These are phyloP conservation scores for Cyberlindnera bimundalis DNA, from an alignment of 805 yeast genomes.

Conservation along the genomic window DNA sequence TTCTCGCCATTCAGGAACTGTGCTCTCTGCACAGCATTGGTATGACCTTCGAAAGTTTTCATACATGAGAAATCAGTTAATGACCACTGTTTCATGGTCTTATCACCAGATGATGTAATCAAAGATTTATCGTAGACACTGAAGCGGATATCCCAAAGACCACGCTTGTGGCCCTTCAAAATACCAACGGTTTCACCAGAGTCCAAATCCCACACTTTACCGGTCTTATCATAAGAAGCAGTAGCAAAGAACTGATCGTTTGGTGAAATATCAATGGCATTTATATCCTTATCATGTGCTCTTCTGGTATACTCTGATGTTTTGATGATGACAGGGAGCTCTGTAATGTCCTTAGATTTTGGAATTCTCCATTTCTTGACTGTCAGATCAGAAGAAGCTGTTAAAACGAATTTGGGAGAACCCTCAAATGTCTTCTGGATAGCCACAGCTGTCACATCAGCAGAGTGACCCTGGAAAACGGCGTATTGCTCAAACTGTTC, in stretches of 20 bases:
- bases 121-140: constrained; percentile 74
- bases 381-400: constrained; percentile 88
- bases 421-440: constrained; percentile 43
- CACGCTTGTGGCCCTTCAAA: constrained; percentile 87
- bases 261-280: constrained; percentile 85
- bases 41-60: constrained; percentile 89
- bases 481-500: constrained; percentile 47
- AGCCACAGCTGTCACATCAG: constrained; percentile 79
- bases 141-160: constrained; percentile 88
- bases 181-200: constrained; percentile 87
- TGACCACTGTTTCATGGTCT: constrained; percentile 87
- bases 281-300: constrained; percentile 96
- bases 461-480: constrained; percentile 80
- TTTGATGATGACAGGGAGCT: constrained; percentile 38
- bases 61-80: constrained; percentile 70
- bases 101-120: constrained; percentile 90
- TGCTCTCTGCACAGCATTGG: constrained; percentile 86
- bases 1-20: constrained; percentile 62
- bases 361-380: constrained; percentile 83
- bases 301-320: constrained; percentile 84
- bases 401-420: constrained; percentile 65
- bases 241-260: constrained; percentile 86
- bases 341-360: constrained; percentile 54
- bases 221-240: constrained; percentile 90
- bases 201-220: constrained; percentile 82